A percentile compares a stretch with the other conserved stretches of the same genome.
Evolutionary conservation across 2,329 filamentous ascomycete genomes (phyloP).

Genomic region (Fusarium algeriense): DNA sequence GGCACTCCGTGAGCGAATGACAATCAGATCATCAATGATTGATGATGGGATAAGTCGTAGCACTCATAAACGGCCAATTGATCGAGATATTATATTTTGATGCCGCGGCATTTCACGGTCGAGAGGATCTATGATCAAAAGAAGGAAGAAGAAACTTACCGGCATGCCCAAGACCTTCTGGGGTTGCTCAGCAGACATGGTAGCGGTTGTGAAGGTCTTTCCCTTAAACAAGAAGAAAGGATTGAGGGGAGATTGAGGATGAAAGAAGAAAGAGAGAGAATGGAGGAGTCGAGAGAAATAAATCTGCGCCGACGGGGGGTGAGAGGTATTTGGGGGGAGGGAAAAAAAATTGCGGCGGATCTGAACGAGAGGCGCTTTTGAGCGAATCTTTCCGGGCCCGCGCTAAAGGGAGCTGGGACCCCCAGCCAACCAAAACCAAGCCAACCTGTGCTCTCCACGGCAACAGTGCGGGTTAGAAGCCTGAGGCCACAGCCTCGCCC

Average conservation of each 20-base stretch:
- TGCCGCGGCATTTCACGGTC: slow-evolving; percentile 48
- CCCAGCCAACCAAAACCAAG: slow-evolving; percentile 41
- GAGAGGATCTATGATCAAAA: slow-evolving; percentile 14
- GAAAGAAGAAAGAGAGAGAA: slow-evolving; percentile 58
- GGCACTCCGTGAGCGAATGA: neutral
- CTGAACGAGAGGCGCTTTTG: slow-evolving; percentile 61
- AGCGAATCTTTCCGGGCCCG: slow-evolving; percentile 66
- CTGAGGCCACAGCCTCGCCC: slow-evolving; percentile 49
- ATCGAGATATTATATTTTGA: slow-evolving; percentile 38
- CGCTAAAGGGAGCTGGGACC: slow-evolving; percentile 51
- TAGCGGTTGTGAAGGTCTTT: slow-evolving; percentile 58
- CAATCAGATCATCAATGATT: neutral
- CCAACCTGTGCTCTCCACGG: slow-evolving; percentile 47
- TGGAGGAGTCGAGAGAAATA: slow-evolving; percentile 59
- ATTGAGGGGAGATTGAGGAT: slow-evolving; percentile 72
- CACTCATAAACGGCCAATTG: slow-evolving; percentile 8
- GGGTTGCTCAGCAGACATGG: slow-evolving; percentile 68
- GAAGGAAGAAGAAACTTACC: slow-evolving; percentile 61
- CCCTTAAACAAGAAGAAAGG: slow-evolving; percentile 63
- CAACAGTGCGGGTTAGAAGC: slow-evolving; percentile 51
- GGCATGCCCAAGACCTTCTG: slow-evolving; percentile 75
- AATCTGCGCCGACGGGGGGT: slow-evolving; percentile 60
- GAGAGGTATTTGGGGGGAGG: slow-evolving; percentile 57
- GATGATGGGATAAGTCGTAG: slow-evolving; percentile 34
- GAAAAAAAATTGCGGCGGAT: slow-evolving; percentile 65